Evolutionary conservation across 768 basidiomycete genomes (phyloP).

Genomic region (Lactifluus volemus): DNA sequence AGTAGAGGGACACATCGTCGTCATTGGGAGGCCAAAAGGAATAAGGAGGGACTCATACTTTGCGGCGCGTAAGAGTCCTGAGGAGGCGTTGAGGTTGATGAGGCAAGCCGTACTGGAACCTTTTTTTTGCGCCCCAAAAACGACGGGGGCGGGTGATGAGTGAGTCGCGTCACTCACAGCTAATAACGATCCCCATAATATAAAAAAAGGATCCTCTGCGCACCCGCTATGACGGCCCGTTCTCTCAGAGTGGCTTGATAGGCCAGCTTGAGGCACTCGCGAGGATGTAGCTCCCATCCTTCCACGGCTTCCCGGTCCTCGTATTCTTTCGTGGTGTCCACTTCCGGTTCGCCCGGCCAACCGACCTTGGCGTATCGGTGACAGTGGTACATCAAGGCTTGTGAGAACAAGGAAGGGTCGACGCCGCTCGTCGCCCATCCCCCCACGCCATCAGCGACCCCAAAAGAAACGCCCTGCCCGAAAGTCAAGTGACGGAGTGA

Average conservation of each 20-base stretch:
- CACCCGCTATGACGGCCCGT: slow-evolving; percentile 34
- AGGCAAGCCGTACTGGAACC: slow-evolving; percentile 83
- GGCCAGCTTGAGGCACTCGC: slow-evolving; percentile 63
- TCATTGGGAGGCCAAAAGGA: not conserved
- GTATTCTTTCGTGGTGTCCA: slow-evolving; percentile 67
- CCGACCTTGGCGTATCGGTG: slow-evolving; percentile 61
- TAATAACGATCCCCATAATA: too few relatives aligned
- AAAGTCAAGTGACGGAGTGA: slow-evolving; percentile 14
- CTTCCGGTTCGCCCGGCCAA: slow-evolving; percentile 80
- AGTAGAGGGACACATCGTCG: slow-evolving; percentile 6
- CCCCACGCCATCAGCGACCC: slow-evolving; percentile 89
- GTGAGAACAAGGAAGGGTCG: slow-evolving; percentile 85
- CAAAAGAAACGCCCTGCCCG: slow-evolving; percentile 62
- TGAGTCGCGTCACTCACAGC: not conserved
- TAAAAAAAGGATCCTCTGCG: not conserved
- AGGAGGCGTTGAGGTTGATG: slow-evolving; percentile 63
- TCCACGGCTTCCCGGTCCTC: slow-evolving; percentile 55
- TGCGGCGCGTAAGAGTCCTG: slow-evolving; percentile 65
- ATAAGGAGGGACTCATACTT: slow-evolving; percentile 42
- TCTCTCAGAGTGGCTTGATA: slow-evolving; percentile 66
- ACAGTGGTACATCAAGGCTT: slow-evolving; percentile 84
- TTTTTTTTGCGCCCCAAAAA: slow-evolving; percentile 23
- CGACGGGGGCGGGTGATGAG: slow-evolving; percentile 4
- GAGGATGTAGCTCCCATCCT: slow-evolving; percentile 60
- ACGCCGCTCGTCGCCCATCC: slow-evolving; percentile 82